Evolutionary conservation across 129 eudicot genomes (phyloP), one percentile per base, ranked within the genome.

Genomic region (Pittosporum tobira): DNA sequence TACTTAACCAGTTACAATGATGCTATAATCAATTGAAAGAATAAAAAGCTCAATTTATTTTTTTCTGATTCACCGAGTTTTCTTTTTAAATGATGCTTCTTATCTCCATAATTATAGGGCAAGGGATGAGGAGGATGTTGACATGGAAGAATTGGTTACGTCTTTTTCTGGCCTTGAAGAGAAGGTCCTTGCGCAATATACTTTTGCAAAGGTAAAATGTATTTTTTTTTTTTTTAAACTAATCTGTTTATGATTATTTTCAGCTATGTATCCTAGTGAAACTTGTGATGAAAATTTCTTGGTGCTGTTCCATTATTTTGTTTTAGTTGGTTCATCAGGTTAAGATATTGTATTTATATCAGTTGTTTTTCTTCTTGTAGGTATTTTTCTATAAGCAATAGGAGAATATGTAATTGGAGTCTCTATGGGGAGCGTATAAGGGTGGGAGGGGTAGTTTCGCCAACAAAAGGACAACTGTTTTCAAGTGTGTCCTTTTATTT

Each of bases 121-220:
- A 37, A 85, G 74, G 64, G 90, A 69, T 52, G 98, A 86, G 12
- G 95, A 79, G 70, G 93, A 82, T 57, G 62, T 66, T 62, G 98
- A 86, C 69, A 71, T 80, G 68, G 80, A 73, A 64, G 95, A 86
- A 63, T 67, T 90, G 81, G 77, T 78, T 42, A 75, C 69, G 71
- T 81, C 95, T 44, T 86, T 90, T 66, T 72, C 95, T 42, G 84
- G 82, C 51, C 98, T 90, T 66, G 98, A 90, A 76, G 98, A 90
- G 73, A 90, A 90, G 67, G 85, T 90, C 67, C 94, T 90, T 74
- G 86, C 65, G 57, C 94, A 80, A 60, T 90, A 90, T 57, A 86
- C 98, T 70, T 67, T 82, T 23, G 94, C 95, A 27, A 90, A 90
- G 95, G 98, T 86, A 76, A 45, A 20, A 45, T 29, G 54, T 12